phyloP scores from a whole-genome alignment of 768 basidiomycete genomes.

The Tricholomella constricta region DNA sequence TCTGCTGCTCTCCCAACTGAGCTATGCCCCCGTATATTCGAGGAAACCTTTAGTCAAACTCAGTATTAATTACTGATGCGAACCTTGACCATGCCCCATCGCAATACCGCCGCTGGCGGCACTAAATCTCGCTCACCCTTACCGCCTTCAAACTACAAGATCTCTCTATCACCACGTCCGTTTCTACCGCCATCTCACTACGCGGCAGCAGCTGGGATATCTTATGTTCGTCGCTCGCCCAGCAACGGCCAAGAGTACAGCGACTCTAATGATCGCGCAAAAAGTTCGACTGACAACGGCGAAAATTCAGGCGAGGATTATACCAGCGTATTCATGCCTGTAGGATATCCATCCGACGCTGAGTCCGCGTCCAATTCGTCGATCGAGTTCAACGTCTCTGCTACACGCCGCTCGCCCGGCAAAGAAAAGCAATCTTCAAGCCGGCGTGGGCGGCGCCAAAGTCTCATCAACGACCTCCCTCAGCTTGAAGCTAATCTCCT shows the following conservation, averaged over 20 bases:
- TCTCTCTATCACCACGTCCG: conserved; percentile 30
- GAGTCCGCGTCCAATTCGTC: conserved; percentile 31
- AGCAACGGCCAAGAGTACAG: conserved; percentile 10
- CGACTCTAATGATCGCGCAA: conserved; percentile 4
- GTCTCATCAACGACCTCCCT: conserved; percentile 54
- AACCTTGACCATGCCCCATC: too few species aligned
- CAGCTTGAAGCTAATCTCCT: conserved; percentile 65
- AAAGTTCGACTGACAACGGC: not conserved
- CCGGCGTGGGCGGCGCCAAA: conserved; percentile 34
- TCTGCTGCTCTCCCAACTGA: too few species aligned
- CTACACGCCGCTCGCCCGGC: not conserved
- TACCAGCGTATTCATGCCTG: conserved; percentile 19
- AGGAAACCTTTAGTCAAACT: too few species aligned
- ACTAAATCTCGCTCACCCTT: conserved; percentile 46
- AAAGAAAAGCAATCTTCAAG: conserved; percentile 15
- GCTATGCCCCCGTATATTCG: too few species aligned
- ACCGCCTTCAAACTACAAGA: conserved; percentile 22
- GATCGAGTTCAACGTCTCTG: conserved; percentile 26
- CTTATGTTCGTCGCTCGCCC: conserved; percentile 14
- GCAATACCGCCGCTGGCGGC: too few species aligned
- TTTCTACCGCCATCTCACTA: conserved; percentile 60
- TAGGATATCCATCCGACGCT: conserved; percentile 23
- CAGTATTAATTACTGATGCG: too few species aligned
- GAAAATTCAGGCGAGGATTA: conserved; percentile 8
- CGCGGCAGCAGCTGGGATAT: conserved; percentile 49